Evolutionary conservation across 208 protist genomes (phyloP).

Genomic region (Leishmania braziliensis): DNA sequence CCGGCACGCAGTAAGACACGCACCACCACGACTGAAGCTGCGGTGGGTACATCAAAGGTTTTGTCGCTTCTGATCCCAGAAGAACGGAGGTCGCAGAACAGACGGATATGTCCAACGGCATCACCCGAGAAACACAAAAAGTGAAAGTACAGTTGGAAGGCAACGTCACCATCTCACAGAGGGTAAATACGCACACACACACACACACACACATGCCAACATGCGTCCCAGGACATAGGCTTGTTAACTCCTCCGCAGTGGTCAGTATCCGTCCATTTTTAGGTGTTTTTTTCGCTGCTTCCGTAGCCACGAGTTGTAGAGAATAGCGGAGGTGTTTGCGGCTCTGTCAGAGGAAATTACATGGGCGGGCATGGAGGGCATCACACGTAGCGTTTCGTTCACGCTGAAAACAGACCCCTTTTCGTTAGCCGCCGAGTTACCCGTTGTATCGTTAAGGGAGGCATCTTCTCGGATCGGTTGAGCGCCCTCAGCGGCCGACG

Average conservation of each 20-base stretch:
- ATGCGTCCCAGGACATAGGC: not conserved
- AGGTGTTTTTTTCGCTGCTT: constrained; percentile 25
- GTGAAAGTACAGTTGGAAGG: not conserved
- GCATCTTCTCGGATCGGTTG: not conserved
- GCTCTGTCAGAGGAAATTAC: constrained; percentile 29
- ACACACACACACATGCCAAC: not conserved
- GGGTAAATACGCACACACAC: not conserved
- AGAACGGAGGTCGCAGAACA: not conserved
- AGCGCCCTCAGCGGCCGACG: not conserved
- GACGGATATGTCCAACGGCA: not conserved
- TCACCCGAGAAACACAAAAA: not conserved
- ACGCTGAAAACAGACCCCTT: constrained; percentile 16
- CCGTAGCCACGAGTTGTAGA: constrained; percentile 35
- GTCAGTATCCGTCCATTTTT: constrained; percentile 13
- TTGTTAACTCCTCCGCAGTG: not conserved
- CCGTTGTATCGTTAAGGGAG: not conserved
- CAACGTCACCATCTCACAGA: not conserved
- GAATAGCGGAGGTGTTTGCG: constrained; percentile 30
- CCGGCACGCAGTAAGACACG: not conserved
- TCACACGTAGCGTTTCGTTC: constrained; percentile 17
- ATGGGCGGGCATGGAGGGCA: constrained; percentile 30
- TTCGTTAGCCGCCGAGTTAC: not conserved
- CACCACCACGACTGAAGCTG: not conserved
- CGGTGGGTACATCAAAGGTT: not conserved
- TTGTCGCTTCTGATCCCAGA: not conserved